Conservation (phyloP, 208 protist genomes). For the Naegleria fowleri region DNA sequence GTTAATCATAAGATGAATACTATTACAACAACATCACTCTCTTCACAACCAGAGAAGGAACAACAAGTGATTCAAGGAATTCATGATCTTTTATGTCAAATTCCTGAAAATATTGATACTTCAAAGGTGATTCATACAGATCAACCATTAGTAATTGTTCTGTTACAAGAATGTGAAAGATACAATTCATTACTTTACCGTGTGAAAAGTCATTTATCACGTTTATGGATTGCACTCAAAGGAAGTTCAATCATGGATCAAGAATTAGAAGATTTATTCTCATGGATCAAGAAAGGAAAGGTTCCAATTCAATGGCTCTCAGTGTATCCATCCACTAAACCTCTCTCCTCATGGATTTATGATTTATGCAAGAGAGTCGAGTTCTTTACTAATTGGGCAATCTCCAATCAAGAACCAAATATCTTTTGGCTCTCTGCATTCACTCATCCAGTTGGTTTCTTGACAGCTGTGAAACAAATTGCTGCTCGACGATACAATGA, state of each 20-base stretch:
- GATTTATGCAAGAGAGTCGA: conserved; percentile 87
- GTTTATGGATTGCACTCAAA: conserved; percentile 88
- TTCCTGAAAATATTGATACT: conserved; percentile 71
- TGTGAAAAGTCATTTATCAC: conserved; percentile 76
- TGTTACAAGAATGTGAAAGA: conserved; percentile 93
- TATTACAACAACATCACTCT: too few relatives aligned
- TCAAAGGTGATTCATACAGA: conserved; percentile 66
- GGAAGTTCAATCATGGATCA: conserved; percentile 93
- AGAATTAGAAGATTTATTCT: conserved; percentile 89
- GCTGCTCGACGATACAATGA: conserved; percentile 75
- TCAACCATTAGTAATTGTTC: conserved; percentile 87
- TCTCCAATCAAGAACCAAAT: conserved; percentile 65
- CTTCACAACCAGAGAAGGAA: too few relatives aligned
- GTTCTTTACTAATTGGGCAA: conserved; percentile 83
- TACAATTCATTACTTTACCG: conserved; percentile 88
- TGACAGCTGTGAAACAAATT: conserved; percentile 93
- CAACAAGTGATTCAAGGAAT: not conserved
- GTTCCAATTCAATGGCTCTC: conserved; percentile 86
- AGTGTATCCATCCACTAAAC: conserved; percentile 94
- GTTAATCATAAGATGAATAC: too few relatives aligned
- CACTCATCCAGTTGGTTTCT: conserved; percentile 96
- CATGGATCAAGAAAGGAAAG: conserved; percentile 70
- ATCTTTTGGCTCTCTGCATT: conserved; percentile 96
- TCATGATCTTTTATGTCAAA: conserved; percentile 32
- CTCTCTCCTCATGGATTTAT: conserved; percentile 86